Evolutionary conservation across 1,284 basidiomycete genomes (phyloP), one percentile per base, ranked within the genome.

Genomic region (Trichosporon faecale): DNA sequence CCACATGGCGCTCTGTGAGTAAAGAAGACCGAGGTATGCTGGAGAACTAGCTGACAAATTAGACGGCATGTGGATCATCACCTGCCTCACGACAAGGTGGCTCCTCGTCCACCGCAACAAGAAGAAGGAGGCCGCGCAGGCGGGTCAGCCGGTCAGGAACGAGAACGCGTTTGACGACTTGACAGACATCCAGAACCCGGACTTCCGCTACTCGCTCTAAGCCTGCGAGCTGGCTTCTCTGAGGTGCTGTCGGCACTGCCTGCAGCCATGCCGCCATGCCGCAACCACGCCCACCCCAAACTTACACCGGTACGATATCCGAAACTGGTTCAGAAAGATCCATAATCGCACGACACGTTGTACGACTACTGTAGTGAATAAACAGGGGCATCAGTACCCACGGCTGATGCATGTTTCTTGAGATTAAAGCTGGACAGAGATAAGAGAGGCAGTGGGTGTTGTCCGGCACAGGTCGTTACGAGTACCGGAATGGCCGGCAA

Each of bases 1-100:
- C 64, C 78, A 80, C 68, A 66, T 80, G 49, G 78, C 73, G 11
- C 65, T 79, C 8, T 80, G 67, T 68, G 31, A 64, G 67, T 61
- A 44, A 46, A 25, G 21, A 7, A 2, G 14, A 2, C 44, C 18
- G 44, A 3, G 49, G 49, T 11, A 25, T 23, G 49, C 3, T 7
- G 44, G 44, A 21, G n/a, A 5, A n/a, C 4, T 3, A 2, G 57
- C 66, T 67, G 57, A 67, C 66, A 12, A 6, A 12, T 14, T 40
- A 67, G 66, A 78, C 70, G 72, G 46, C 12, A 46, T 61, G 33
- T 79, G 73, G 71, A 75, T 77, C 68, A 27, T 72, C 55, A 66
- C 66, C 60, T 37, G 70, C 27, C 25, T 78, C 31, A 37, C 40
- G 8, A 76, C 73, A 2, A 70, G 78, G 8, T 37, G 67, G 16